Evolutionary conservation across 371 early-diverging fungal genomes (phyloP).

Genomic region (Mucor mucedo): DNA sequence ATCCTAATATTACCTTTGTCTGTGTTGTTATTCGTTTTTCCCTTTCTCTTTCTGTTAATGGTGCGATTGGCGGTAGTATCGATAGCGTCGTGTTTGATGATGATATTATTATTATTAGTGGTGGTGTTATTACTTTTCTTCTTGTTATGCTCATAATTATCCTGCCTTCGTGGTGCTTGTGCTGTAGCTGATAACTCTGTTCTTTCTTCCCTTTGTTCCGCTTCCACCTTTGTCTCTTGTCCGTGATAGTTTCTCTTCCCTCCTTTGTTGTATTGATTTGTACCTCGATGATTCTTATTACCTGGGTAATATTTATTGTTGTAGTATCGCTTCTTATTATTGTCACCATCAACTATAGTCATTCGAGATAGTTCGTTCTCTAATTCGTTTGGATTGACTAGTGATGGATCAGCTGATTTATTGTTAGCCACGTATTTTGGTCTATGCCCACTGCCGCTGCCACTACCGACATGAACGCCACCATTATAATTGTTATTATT

Average conservation of each 20-base stretch:
- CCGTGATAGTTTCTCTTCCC: no score
- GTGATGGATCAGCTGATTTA: neutral
- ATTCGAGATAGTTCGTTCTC: neutral
- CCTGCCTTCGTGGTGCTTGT: neutral
- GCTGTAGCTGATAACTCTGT: neutral
- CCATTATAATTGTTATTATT: neutral
- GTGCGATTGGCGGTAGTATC: no score
- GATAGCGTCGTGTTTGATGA: neutral
- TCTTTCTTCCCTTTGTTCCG: no score
- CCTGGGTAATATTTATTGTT: neutral
- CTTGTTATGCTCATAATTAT: neutral
- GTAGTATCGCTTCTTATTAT: neutral
- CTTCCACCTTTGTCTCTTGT: no score
- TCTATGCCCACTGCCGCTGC: no score
- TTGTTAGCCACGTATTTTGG: neutral
- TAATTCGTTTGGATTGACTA: no score
- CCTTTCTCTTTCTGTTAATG: neutral
- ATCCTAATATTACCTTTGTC: neutral
- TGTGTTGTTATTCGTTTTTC: neutral
- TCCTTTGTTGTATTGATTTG: no score
- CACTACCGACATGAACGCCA: no score
- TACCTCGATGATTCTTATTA: neutral
- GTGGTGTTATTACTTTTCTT: neutral
- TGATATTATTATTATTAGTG: neutral
- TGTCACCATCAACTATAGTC: neutral